Conservation (phyloP, 1,284 basidiomycete genomes). For the Tilletia setariae region DNA sequence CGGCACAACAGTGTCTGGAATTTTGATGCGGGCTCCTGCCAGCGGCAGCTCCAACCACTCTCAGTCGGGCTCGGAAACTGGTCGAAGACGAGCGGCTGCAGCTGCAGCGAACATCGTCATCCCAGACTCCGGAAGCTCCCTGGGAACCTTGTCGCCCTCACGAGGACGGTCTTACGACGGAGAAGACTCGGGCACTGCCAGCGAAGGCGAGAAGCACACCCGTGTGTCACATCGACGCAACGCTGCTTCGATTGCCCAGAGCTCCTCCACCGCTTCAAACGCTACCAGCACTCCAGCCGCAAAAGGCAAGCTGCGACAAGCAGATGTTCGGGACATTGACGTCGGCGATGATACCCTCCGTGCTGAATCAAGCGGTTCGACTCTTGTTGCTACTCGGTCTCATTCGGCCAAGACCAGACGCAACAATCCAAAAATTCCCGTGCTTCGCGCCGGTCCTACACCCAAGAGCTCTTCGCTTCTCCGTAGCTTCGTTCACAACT, state of each 20-base stretch:
- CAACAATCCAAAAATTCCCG: too few species aligned
- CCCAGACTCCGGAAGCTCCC: not conserved
- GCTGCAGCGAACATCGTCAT: not conserved
- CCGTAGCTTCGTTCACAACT: too few species aligned
- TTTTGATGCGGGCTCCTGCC: not conserved
- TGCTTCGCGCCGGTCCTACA: too few species aligned
- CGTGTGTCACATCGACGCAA: not conserved
- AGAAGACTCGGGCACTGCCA: not conserved
- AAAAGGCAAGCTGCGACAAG: not conserved
- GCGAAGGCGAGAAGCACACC: conserved; percentile 1
- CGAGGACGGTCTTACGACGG: not conserved
- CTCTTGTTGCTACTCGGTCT: too few species aligned
- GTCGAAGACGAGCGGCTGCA: not conserved
- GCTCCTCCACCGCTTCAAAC: not conserved
- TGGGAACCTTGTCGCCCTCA: not conserved
- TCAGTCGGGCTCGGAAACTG: not conserved
- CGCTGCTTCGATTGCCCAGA: not conserved
- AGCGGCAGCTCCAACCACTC: not conserved
- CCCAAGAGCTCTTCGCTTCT: too few species aligned
- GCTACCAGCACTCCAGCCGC: not conserved
- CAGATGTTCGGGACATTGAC: not conserved
- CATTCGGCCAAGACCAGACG: too few species aligned
- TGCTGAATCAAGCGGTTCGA: too few species aligned
- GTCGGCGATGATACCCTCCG: too few species aligned
- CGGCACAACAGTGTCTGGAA: not conserved